phyloP scores from a whole-genome alignment of 441 rosid genomes.

The Eugenia klotzschiana region DNA sequence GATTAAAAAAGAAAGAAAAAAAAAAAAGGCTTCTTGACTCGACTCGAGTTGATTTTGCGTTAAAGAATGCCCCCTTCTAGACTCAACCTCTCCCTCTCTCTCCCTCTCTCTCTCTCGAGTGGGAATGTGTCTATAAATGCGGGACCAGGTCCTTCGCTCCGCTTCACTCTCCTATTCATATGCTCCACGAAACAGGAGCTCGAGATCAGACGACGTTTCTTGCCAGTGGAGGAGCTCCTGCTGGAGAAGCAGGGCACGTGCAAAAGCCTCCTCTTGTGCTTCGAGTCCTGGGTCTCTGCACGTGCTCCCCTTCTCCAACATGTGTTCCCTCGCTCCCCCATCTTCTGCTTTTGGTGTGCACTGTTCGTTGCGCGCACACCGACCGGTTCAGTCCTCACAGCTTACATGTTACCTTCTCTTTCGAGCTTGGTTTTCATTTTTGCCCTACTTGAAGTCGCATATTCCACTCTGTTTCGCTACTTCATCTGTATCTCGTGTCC shows the following conservation, averaged over 20 bases:
- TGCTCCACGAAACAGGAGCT: not conserved
- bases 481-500: not conserved
- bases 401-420: not conserved
- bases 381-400: not conserved
- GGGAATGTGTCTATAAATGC: constrained; percentile 11
- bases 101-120: not conserved
- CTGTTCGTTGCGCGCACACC: not conserved
- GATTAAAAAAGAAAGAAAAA: too few species aligned
- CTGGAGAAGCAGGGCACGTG: constrained; percentile 99
- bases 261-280: constrained; percentile 12
- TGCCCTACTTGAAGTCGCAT: not conserved
- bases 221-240: constrained; percentile 60
- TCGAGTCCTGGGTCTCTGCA: constrained; percentile 22
- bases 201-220: not conserved
- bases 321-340: constrained; percentile 35
- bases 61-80: constrained; percentile 48
- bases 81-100: constrained; percentile 34
- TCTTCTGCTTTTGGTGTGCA: not conserved
- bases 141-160: not conserved
- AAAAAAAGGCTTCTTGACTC: not conserved
- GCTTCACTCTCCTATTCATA: not conserved
- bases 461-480: not conserved
- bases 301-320: constrained; percentile 99
- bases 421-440: not conserved
- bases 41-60: constrained; percentile 4